These are phyloP conservation scores for Colletotrichum cereale DNA, from an alignment of 2,329 filamentous ascomycete genomes.

Conservation along the genomic window DNA sequence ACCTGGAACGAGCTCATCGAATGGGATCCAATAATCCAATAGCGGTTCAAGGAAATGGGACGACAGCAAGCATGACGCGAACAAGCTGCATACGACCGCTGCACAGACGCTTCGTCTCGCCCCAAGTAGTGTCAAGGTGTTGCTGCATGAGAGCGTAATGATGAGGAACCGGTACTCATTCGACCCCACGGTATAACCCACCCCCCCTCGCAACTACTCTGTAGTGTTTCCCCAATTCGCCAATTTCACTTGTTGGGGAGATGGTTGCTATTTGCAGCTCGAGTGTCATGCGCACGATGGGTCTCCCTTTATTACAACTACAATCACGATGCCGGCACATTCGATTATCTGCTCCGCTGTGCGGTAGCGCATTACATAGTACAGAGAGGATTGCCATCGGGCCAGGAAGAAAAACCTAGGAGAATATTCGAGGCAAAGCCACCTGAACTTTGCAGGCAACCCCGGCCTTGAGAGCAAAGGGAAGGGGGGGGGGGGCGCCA, in stretches of 20 bases:
- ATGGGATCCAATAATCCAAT: slow-evolving; percentile 22
- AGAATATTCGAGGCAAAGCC: slow-evolving; percentile 23
- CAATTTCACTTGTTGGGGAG: not conserved
- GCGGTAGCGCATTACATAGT: not conserved
- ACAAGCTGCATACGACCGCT: slow-evolving; percentile 15
- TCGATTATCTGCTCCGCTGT: slow-evolving; percentile 8
- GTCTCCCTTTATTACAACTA: slow-evolving; percentile 6
- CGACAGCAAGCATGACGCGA: slow-evolving; percentile 17
- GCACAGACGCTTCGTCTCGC: slow-evolving; percentile 33
- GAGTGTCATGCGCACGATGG: slow-evolving; percentile 23
- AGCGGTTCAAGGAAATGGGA: slow-evolving; percentile 18
- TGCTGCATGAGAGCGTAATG: slow-evolving; percentile 2
- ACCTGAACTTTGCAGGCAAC: slow-evolving; percentile 37
- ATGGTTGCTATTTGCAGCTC: slow-evolving; percentile 3
- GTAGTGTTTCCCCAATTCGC: slow-evolving; percentile 24
- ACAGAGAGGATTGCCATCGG: not conserved
- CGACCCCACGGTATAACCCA: not conserved
- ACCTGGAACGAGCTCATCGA: not conserved
- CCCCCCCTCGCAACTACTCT: not conserved
- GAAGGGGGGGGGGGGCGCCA: slow-evolving; percentile 5
- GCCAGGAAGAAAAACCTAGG: slow-evolving; percentile 5
- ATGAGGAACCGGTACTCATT: slow-evolving; percentile 13
- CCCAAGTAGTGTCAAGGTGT: slow-evolving; percentile 19
- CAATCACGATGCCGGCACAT: slow-evolving; percentile 31
- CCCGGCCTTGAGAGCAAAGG: slow-evolving; percentile 26